phyloP scores from a whole-genome alignment of 2,329 filamentous ascomycete species.

The Monilinia aucupariae region DNA sequence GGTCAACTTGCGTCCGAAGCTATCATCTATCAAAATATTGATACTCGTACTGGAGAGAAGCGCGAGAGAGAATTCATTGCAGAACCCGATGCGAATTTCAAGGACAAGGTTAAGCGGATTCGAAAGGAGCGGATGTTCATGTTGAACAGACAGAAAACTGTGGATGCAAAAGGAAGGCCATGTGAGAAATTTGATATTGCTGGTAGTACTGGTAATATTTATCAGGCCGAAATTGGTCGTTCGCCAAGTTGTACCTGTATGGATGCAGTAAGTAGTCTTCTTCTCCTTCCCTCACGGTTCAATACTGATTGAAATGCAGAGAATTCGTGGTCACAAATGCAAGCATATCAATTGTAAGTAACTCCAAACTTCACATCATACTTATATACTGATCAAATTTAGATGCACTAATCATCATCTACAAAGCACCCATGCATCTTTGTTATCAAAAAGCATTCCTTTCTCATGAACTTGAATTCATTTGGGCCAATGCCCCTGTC shows the following conservation, averaged over 20 bases:
- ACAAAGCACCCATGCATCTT: slow-evolving; percentile 22
- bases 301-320: slow-evolving; percentile 14
- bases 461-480: slow-evolving; percentile 20
- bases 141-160: slow-evolving; percentile 19
- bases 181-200: slow-evolving; percentile 23
- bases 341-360: slow-evolving; percentile 25
- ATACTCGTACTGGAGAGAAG: slow-evolving; percentile 17
- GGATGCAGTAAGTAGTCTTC: slow-evolving; percentile 22
- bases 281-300: background rate
- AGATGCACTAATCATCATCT: slow-evolving; percentile 25
- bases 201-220: slow-evolving; percentile 25
- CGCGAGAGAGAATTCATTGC: slow-evolving; percentile 21
- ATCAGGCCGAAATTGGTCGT: slow-evolving; percentile 19
- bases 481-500: slow-evolving; percentile 23
- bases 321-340: slow-evolving; percentile 23
- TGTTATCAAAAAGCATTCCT: slow-evolving; percentile 24
- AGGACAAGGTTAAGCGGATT: slow-evolving; percentile 22
- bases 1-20: slow-evolving; percentile 19
- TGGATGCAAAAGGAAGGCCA: slow-evolving; percentile 15
- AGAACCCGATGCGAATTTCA: slow-evolving; percentile 21
- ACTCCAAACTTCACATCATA: background rate
- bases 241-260: slow-evolving; percentile 22
- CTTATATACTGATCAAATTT: background rate
- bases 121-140: slow-evolving; percentile 26
- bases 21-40: slow-evolving; percentile 5